Base-by-base conservation (phyloP, 2,329 filamentous ascomycete species). In the Arthrinium puccinioides region DNA sequence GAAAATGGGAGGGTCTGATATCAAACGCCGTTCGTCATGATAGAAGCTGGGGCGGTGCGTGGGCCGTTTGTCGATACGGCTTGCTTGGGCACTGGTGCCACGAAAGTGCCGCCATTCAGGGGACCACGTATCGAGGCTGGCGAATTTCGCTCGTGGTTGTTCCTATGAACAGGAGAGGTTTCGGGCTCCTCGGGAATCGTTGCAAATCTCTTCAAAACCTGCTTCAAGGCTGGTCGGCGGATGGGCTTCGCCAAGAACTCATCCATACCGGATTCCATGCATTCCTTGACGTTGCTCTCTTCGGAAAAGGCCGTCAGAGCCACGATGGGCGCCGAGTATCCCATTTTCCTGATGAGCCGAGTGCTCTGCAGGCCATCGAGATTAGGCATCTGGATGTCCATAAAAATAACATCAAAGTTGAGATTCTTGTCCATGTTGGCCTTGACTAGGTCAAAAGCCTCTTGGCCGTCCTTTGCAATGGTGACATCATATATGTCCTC, bases 301-400 rank as follows among this genome's bases (percentile, higher is more conserved):
- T 95, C 88, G 0, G 86, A 81, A 52, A 94, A 95, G 3, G 89
- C 89, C 9, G 88, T 94, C 30, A 96, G 64, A 0, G 89, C 89
- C 11, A 96, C 87, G 43, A 96, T 95, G 1, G 89, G 89, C 2
- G 84, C 84, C 9, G 75, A 79, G 61, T 92, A 96, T 2, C 89
- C 89, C 67, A 90, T 84, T 55, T 87, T 70, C 6, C 89, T 78
- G 49, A 96, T 95, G 23, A 94, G 67, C 9, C 82, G 76, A 1
- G 89, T 95, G 32, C 84, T 89, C 56, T 95, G 83, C 18, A 96
- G 66, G 2, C 89, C 89, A 53, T 95, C 88, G 11, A 96, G 73
- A 44, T 92, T 94, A 4, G 89, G 89, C 89, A 96, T 96, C 61
- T 86, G 87, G 7, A 95, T 83, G 51, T 96, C 89, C 89, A 95